Percentiles rank a stretch among this genome's conserved stretches.
phyloP scores from a whole-genome alignment of 306 rosid genomes.

The Cucurbita moschata region DNA sequence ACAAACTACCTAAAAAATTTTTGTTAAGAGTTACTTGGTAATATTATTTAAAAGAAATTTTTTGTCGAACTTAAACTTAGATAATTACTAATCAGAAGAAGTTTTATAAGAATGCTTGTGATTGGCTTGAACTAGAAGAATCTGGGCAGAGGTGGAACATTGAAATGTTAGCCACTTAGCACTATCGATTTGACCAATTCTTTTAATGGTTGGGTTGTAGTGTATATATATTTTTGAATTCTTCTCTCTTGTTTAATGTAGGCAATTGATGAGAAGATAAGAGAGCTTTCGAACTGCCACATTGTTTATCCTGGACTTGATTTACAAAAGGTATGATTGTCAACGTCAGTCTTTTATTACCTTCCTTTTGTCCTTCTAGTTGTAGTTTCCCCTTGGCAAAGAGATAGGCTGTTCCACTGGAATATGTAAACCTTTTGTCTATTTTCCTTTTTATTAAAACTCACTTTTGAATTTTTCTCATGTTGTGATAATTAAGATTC shows the following conservation, averaged over 20 bases:
- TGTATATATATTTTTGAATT: background rate
- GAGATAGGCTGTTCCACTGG: background rate
- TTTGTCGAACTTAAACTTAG: background rate
- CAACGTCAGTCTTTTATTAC: background rate
- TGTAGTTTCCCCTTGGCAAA: background rate
- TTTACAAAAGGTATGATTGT: conserved; percentile 56
- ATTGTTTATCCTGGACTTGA: conserved; percentile 67
- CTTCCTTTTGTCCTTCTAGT: background rate
- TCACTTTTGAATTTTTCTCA: background rate
- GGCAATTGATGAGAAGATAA: conserved; percentile 96
- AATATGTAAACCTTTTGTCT: background rate
- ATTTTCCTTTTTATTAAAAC: background rate
- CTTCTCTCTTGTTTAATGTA: conserved; percentile 17
- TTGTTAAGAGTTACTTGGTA: background rate
- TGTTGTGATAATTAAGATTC: background rate
- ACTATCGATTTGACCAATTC: background rate
- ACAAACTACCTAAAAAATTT: background rate
- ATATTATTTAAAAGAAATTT: background rate
- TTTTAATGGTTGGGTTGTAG: background rate
- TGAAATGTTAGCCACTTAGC: background rate
- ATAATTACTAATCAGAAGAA: background rate
- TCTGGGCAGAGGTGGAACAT: background rate
- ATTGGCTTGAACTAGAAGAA: background rate
- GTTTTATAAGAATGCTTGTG: background rate
- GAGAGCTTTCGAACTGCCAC: conserved; percentile 96